Evolutionary conservation across 2,329 filamentous ascomycete genomes (phyloP), one percentile per base, ranked within the genome.

Genomic region (Phaeophleospora eucalypticola): DNA sequence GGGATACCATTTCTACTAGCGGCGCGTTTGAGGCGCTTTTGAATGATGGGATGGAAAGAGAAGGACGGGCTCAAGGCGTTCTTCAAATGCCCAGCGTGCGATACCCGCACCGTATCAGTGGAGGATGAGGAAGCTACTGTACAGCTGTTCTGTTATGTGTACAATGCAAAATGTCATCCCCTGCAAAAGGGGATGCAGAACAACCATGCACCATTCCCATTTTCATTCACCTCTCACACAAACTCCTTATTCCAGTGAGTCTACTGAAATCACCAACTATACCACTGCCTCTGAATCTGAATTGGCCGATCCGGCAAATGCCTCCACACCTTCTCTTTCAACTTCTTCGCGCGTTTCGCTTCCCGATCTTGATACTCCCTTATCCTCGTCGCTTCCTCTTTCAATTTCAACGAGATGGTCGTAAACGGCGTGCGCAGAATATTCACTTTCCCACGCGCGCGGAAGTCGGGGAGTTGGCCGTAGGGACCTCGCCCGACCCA

Each of bases 381-480:
- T 61, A 96, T 83, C 45, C 89, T 78, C 4, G 93, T 95, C 68
- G 86, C 86, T 68, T 97, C 90, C 66, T 98, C 93, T 73, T 97
- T 98, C 64, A 98, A 73, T 12, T 95, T 68, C 29, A 98, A 71
- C 34, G 45, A 82, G 84, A 73, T 71, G 89, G 86, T 82, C 21
- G 91, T 88, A 57, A 82, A 80, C 1, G 88, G 88, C 55, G 83
- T 83, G 46, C 76, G 75, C 67, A 93, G 75, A 27, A 81, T 67
- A 60, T 86, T 80, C 54, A 84, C 79, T 46, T 79, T 75, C 27
- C 89, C 89, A 63, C 87, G 79, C 2, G 89, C 89, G 53, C 91
- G 83, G 67, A 83, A 85, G 57, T 90, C 85, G 4, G 80, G 72
- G 37, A 75, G 72, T 49, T 70, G 71, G 19, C 79, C 78, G 67